Conservation (phyloP, 192 early-diverging fungal species). For the Kickxella alabastrina region DNA sequence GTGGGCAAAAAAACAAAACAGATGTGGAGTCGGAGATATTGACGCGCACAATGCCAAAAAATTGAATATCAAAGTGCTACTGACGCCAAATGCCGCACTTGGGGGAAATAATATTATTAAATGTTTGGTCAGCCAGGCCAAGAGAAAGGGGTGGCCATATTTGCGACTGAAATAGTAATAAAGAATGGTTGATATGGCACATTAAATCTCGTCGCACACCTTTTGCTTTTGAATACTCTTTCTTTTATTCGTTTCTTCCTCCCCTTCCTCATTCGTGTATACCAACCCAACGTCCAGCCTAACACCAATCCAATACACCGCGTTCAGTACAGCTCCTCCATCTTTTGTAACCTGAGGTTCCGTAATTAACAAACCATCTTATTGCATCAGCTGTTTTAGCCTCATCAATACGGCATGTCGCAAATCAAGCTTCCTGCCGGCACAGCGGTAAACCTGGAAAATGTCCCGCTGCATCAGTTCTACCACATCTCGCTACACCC, state of each 20-base stretch:
- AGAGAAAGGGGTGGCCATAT: not conserved
- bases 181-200: not conserved
- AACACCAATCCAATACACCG: no score
- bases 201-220: not conserved
- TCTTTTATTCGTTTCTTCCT: no score
- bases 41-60: not conserved
- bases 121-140: no score
- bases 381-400: no score
- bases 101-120: no score
- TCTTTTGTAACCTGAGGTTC: not conserved
- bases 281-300: no score
- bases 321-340: no score
- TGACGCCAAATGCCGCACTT: no score
- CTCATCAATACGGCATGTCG: conserved; percentile 23
- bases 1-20: not conserved
- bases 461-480: conserved; percentile 68
- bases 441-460: conserved; percentile 50
- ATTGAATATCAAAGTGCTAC: not conserved
- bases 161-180: not conserved
- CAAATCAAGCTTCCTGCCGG: conserved; percentile 43
- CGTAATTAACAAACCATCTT: no score
- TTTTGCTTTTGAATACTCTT: no score
- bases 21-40: no score
- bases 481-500: conserved; percentile 68
- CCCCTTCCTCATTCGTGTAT: no score